Evolutionary conservation across 2,329 filamentous ascomycete genomes (phyloP).

Genomic region (Botrytis cinerea): DNA sequence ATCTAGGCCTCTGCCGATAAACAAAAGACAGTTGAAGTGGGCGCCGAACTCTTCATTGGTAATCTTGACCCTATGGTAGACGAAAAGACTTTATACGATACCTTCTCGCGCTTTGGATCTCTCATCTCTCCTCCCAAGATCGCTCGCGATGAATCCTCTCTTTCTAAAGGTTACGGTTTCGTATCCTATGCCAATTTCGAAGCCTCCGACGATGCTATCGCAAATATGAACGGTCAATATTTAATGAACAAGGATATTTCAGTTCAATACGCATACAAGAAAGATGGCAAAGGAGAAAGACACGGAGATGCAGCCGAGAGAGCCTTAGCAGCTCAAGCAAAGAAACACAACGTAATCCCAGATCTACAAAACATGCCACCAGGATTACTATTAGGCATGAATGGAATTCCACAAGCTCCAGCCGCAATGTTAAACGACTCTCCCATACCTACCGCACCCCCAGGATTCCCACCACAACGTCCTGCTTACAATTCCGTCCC

Average conservation of each 20-base stretch:
- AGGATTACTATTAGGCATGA: constrained; percentile 42
- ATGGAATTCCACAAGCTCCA: constrained; percentile 46
- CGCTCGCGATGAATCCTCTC: constrained; percentile 82
- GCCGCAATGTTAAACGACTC: constrained; percentile 44
- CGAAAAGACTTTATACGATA: constrained; percentile 95
- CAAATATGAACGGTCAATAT: constrained; percentile 94
- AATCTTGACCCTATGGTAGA: constrained; percentile 94
- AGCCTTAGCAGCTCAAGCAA: constrained; percentile 86
- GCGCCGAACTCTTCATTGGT: constrained; percentile 94
- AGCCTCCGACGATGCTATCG: constrained; percentile 85
- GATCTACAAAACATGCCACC: constrained; percentile 51
- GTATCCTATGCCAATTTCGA: constrained; percentile 93
- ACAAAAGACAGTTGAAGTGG: constrained; percentile 88
- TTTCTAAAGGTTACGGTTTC: constrained; percentile 95
- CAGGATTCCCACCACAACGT: constrained; percentile 35
- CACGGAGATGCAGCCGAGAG: constrained; percentile 94
- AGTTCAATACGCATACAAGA: constrained; percentile 99
- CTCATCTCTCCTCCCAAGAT: constrained; percentile 86
- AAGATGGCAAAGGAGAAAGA: constrained; percentile 94
- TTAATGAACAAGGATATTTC: constrained; percentile 95
- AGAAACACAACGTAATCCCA: constrained; percentile 89
- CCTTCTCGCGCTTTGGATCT: constrained; percentile 87
- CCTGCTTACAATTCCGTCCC: constrained; percentile 39
- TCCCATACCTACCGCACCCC: constrained; percentile 30
- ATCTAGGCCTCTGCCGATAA: constrained; percentile 76